Conservation (phyloP, 768 basidiomycete species). For the Auriculariales sp. region DNA sequence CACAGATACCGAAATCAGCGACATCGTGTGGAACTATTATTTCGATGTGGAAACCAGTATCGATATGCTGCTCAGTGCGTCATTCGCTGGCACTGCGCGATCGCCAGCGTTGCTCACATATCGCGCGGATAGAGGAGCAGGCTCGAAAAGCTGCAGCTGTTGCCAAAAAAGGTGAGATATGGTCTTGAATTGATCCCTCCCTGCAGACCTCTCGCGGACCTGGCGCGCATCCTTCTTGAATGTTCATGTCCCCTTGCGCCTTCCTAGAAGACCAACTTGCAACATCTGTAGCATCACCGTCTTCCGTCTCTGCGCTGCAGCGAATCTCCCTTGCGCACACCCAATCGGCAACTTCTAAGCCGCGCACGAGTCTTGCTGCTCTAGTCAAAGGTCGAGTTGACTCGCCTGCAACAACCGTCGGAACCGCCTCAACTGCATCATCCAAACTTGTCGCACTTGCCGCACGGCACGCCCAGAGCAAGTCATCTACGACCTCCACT, state of each 20-base stretch:
- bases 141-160: conserved; percentile 43
- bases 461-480: not conserved
- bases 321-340: conserved; percentile 28
- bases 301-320: conserved; percentile 24
- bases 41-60: conserved; percentile 74
- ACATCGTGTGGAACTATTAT: conserved; percentile 74
- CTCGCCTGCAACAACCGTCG: conserved; percentile 12
- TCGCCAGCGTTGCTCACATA: conserved; percentile 1
- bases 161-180: conserved; percentile 76
- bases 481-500: not conserved
- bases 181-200: conserved; percentile 13
- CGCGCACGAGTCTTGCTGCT: conserved; percentile 29
- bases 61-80: conserved; percentile 59
- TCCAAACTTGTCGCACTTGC: conserved; percentile 37
- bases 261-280: conserved; percentile 44
- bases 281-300: conserved; percentile 32
- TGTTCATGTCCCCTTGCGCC: conserved; percentile 6
- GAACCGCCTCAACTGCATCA: conserved; percentile 20
- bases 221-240: conserved; percentile 12
- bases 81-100: too few relatives aligned
- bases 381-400: conserved; percentile 18
- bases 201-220: not conserved
- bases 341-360: conserved; percentile 43
- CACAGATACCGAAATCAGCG: conserved; percentile 59
- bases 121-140: conserved; percentile 44